Evolutionary conservation across 1,139 yeast genomes (phyloP).

Genomic region (Hyphopichia khmerensis): DNA sequence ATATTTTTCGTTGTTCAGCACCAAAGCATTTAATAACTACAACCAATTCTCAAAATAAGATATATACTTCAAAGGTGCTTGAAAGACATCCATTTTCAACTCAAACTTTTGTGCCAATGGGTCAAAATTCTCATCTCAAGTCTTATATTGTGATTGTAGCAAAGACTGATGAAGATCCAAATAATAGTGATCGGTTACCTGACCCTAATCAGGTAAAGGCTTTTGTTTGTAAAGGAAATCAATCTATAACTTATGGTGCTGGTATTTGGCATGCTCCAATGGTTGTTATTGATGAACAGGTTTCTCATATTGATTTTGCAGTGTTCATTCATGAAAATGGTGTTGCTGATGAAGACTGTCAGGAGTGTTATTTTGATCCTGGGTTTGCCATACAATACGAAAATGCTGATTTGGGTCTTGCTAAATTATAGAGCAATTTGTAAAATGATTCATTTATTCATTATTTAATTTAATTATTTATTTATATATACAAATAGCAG

Average conservation of each 20-base stretch:
- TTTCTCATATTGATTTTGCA: conserved; percentile 68
- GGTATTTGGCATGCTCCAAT: conserved; percentile 86
- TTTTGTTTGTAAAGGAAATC: conserved; percentile 76
- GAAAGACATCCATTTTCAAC: conserved; percentile 92
- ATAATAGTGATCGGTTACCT: conserved; percentile 52
- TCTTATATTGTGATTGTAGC: conserved; percentile 86
- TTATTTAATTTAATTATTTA: not conserved
- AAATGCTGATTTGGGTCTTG: not conserved
- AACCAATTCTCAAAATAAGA: conserved; percentile 15
- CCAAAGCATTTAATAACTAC: conserved; percentile 56
- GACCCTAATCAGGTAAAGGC: conserved; percentile 61
- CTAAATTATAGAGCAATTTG: not conserved
- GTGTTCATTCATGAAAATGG: conserved; percentile 85
- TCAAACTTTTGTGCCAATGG: conserved; percentile 90
- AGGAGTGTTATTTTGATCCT: conserved; percentile 72
- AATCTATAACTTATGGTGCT: conserved; percentile 83
- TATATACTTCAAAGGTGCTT: conserved; percentile 64
- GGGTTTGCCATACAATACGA: conserved; percentile 44
- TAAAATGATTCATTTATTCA: not conserved
- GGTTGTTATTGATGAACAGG: conserved; percentile 64
- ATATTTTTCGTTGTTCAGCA: conserved; percentile 78
- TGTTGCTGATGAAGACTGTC: conserved; percentile 75
- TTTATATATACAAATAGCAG: no score
- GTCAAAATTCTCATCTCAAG: conserved; percentile 46
- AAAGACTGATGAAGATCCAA: conserved; percentile 38